These are phyloP conservation scores for Scytalidium lignicola DNA, from an alignment of 2,329 filamentous ascomycete species.

Conservation along the genomic window DNA sequence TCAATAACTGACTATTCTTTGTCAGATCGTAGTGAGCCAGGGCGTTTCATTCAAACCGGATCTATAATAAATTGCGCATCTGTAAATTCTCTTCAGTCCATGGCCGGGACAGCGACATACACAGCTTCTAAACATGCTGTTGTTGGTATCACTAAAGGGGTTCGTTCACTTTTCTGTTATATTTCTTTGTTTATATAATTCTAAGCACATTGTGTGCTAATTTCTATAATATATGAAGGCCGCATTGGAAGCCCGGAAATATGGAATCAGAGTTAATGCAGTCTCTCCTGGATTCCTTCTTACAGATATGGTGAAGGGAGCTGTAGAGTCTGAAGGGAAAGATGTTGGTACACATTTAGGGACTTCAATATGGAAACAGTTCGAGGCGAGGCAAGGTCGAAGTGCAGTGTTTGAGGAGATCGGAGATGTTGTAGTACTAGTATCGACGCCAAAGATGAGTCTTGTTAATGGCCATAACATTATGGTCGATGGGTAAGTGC, in stretches of 20 bases:
- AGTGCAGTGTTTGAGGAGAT: constrained; percentile 9
- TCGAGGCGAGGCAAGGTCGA: constrained; percentile 7
- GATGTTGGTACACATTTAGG: no score
- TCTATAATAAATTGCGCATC: constrained; percentile 26
- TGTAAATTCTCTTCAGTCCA: constrained; percentile 16
- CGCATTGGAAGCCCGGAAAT: constrained; percentile 8
- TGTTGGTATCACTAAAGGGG: constrained; percentile 18
- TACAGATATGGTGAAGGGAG: constrained; percentile 6
- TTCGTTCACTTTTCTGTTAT: no score
- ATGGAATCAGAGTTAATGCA: constrained; percentile 10
- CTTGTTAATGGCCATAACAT: constrained; percentile 10
- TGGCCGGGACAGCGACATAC: constrained; percentile 16
- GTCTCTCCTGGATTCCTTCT: constrained; percentile 10
- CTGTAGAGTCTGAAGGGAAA: no score
- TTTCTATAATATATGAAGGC: no score
- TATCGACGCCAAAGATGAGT: constrained; percentile 10
- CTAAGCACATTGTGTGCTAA: no score
- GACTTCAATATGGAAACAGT: constrained; percentile 3
- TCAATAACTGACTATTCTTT: no score
- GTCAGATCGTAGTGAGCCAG: constrained; percentile 12
- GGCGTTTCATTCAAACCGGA: constrained; percentile 14
- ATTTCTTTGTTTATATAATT: no score
- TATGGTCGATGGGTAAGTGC: constrained; percentile 12
- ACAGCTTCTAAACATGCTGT: constrained; percentile 24
- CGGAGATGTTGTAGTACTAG: constrained; percentile 9